Conservation (phyloP, 495 filamentous ascomycete species). For the Podospora didyma region DNA sequence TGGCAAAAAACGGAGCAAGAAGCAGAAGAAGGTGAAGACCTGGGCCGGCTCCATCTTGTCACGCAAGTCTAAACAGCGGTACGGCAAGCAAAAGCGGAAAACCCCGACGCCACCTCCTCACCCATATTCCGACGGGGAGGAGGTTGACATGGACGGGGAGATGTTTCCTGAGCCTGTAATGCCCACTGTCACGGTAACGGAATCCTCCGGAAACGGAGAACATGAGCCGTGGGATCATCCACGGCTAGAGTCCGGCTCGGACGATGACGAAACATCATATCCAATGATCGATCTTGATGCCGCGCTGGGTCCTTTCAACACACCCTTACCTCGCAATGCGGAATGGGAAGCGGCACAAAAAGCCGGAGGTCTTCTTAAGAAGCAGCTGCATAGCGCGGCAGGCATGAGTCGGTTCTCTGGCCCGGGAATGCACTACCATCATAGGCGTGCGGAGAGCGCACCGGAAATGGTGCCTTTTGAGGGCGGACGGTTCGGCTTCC, state of each 20-base stretch:
- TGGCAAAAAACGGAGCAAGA: conserved; percentile 57
- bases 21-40: conserved; percentile 72
- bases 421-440: conserved; percentile 84
- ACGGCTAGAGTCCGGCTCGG: conserved; percentile 17
- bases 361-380: conserved; percentile 59
- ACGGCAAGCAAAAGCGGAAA: conserved; percentile 38
- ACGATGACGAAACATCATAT: conserved; percentile 56
- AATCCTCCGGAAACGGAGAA: conserved; percentile 19
- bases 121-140: conserved; percentile 13
- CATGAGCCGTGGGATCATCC: conserved; percentile 19
- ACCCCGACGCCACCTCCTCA: conserved; percentile 38
- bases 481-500: conserved; percentile 54
- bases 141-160: conserved; percentile 5
- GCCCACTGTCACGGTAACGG: conserved; percentile 25
- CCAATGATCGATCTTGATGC: conserved; percentile 93
- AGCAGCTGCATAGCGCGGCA: conserved; percentile 86
- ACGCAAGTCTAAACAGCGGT: conserved; percentile 52
- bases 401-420: conserved; percentile 69
- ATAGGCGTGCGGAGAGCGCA: conserved; percentile 87
- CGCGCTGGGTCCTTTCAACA: conserved; percentile 90
- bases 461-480: conserved; percentile 85
- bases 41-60: conserved; percentile 78
- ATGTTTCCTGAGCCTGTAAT: conserved; percentile 20
- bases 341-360: conserved; percentile 54
- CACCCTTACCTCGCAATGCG: conserved; percentile 57